Conservation (phyloP, 176 grass and related monocot species). For the Oryza meridionalis region DNA sequence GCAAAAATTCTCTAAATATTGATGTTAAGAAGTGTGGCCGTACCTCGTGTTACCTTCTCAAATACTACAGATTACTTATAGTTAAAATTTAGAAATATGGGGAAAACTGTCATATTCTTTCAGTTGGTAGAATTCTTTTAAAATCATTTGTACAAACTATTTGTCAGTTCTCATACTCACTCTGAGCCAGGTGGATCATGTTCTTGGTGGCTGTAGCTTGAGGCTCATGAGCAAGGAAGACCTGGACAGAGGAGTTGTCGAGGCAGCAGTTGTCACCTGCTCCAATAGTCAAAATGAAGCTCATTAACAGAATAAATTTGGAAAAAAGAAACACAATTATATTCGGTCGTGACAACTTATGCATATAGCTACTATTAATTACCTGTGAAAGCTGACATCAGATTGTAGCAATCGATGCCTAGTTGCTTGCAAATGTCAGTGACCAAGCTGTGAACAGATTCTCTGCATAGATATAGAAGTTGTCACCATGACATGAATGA, state of each 20-base stretch:
- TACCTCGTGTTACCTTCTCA: not conserved
- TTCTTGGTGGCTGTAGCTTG: conserved; percentile 63
- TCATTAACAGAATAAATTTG: not conserved
- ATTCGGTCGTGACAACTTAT: not conserved
- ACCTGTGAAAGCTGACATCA: conserved; percentile 54
- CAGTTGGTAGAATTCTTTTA: too few species aligned
- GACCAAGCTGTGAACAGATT: conserved; percentile 36
- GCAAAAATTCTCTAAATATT: too few species aligned
- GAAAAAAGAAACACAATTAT: not conserved
- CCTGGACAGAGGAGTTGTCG: conserved; percentile 42
- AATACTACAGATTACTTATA: too few species aligned
- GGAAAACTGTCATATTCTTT: too few species aligned
- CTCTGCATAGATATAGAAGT: conserved; percentile 22
- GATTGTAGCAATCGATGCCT: conserved; percentile 53
- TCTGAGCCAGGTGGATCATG: conserved; percentile 65
- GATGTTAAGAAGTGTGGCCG: too few species aligned
- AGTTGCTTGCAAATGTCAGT: conserved; percentile 48
- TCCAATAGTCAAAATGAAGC: not conserved
- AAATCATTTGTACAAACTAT: not conserved
- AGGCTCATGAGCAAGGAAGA: conserved; percentile 59
- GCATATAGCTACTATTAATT: not conserved
- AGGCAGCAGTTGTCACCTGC: conserved; percentile 71
- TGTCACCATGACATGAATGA: not conserved
- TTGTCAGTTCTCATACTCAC: conserved; percentile 22
- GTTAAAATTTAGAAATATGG: too few species aligned